phyloP scores from a whole-genome alignment of 192 early-diverging fungal species.

The Podila minutissima region DNA sequence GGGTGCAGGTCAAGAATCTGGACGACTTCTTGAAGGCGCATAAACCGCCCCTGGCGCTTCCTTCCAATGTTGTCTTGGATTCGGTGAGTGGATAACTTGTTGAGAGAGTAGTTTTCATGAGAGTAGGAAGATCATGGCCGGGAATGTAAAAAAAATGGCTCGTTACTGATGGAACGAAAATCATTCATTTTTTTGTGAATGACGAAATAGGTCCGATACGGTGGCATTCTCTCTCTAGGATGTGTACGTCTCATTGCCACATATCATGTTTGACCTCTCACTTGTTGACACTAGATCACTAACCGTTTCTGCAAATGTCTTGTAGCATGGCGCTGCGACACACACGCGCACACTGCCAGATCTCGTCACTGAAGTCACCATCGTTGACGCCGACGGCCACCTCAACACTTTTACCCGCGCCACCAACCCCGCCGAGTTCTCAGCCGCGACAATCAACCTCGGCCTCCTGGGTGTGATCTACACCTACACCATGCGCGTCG shows the following conservation, averaged over 20 bases:
- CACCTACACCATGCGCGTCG: conserved; percentile 28
- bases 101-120: not conserved
- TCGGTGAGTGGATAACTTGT: not conserved
- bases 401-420: conserved; percentile 20
- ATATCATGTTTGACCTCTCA: not conserved
- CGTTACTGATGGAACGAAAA: not conserved
- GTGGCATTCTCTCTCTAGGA: conserved; percentile 7
- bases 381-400: conserved; percentile 27
- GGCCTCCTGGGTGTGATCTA: conserved; percentile 48
- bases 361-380: conserved; percentile 20
- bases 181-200: not conserved
- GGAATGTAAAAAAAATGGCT: not conserved
- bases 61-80: conserved; percentile 8
- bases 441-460: conserved; percentile 27
- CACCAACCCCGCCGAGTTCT: conserved; percentile 23
- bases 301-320: not conserved
- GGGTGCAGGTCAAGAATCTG: conserved; percentile 11
- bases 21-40: conserved; percentile 15
- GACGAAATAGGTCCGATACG: conserved; percentile 1
- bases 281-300: not conserved
- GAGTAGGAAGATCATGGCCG: too few relatives aligned
- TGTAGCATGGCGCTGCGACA: conserved; percentile 29
- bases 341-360: conserved; percentile 25
- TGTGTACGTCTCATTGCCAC: conserved; percentile 1
- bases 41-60: conserved; percentile 32